Conservation (phyloP, 179 eudicot genomes). For the Patellifolia procumbens region DNA sequence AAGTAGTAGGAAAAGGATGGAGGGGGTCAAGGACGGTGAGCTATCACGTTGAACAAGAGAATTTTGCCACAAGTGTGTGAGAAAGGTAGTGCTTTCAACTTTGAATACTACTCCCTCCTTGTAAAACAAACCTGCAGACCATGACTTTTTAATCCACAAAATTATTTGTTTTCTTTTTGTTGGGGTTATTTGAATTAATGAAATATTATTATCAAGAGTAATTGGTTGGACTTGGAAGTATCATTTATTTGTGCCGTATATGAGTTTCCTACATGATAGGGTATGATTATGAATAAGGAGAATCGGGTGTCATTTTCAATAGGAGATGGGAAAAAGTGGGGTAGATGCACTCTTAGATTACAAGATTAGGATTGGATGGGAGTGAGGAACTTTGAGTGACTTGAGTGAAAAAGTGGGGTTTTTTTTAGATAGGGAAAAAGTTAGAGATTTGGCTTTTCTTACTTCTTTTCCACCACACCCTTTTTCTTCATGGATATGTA, state of each 20-base stretch:
- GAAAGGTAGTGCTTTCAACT: slow-evolving; percentile 12
- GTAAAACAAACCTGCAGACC: slow-evolving; percentile 22
- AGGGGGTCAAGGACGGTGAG: slow-evolving; percentile 37
- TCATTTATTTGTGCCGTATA: slow-evolving; percentile 36
- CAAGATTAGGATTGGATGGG: slow-evolving; percentile 26
- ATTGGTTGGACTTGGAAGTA: slow-evolving; percentile 20
- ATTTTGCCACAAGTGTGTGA: slow-evolving; percentile 26
- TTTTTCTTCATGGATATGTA: neutral
- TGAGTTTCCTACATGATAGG: slow-evolving; percentile 23
- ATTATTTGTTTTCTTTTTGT: neutral
- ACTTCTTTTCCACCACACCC: neutral
- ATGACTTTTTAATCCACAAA: neutral
- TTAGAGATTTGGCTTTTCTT: neutral
- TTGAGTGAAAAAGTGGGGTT: too few species aligned
- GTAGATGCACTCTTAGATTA: slow-evolving; percentile 1
- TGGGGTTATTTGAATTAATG: neutral
- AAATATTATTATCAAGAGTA: neutral
- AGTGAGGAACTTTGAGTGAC: too few species aligned
- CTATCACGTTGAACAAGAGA: slow-evolving; percentile 33
- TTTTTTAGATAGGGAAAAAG: neutral
- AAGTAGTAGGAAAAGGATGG: too few species aligned
- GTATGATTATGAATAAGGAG: neutral
- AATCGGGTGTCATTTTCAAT: neutral
- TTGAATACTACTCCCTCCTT: slow-evolving; percentile 17
- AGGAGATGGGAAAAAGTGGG: neutral